Base-by-base conservation (phyloP, 306 rosid genomes). In the Lathyrus oleraceus region DNA sequence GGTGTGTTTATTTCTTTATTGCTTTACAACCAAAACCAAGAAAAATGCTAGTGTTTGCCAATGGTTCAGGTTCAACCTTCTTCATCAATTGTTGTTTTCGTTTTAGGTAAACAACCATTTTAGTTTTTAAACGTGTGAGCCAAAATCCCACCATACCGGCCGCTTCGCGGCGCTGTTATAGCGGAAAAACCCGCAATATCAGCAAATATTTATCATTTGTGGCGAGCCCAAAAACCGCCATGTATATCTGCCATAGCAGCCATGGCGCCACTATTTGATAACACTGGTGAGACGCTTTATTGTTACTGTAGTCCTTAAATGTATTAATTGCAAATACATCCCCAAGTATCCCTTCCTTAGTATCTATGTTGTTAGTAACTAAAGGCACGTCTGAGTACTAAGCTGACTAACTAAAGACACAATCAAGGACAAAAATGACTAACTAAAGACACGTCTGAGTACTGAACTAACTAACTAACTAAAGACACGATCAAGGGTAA, bases 61-160 rank as follows among this genome's bases (percentile, higher is more conserved):
- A 49, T 66, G 78, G 61, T 61, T 60, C 19, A 17, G 15, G 27
- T 63, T 36, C 61, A 56, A 42, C 40, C 75, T 60, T 79, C 67
- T 60, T 79, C 59, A 21, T 52, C 23, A 58, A 54, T 21, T 51
- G 27, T 21, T 43, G 14, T 1, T 44, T 63, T 32, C 30, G 12
- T 20, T 14, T n/a, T 49, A 1, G 12, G 10, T 49, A 17, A 49
- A 17, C 6, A 17, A 49, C 14, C 4, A 49, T 19, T 49, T 49
- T 49, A 23, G 2, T 17, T 5, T 3, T 0, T 49, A 1, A 3
- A 3, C 17, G 12, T 8, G 57, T 19, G 28, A 25, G 28, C 28
- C 28, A 25, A 25, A 25, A 25, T 25, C 28, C 28, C 4, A 4
- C 4, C 4, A 25, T 25, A 25, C 28, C 4, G 5, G 28, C 28